These are phyloP conservation scores for Trichoderma koningii DNA, from an alignment of 2,329 filamentous ascomycete genomes.

Conservation along the genomic window DNA sequence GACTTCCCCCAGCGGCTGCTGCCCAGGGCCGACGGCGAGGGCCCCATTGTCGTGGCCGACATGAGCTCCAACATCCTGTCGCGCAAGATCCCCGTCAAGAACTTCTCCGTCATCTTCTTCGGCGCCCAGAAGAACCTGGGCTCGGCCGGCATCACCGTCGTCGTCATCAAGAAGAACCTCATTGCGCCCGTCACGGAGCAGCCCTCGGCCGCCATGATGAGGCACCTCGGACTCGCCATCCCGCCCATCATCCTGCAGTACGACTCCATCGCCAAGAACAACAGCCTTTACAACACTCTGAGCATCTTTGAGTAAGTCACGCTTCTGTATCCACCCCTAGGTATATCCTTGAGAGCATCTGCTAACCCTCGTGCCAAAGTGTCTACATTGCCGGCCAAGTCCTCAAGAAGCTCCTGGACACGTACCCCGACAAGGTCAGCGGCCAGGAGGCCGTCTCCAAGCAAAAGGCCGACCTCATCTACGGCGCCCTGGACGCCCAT, in stretches of 20 bases:
- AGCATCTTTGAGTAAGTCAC: constrained; percentile 77
- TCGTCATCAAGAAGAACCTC: constrained; percentile 78
- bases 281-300: constrained; percentile 93
- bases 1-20: constrained; percentile 66
- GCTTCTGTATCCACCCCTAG: constrained; percentile 7
- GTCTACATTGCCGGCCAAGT: constrained; percentile 91
- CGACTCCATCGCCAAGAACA: constrained; percentile 84
- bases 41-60: constrained; percentile 81
- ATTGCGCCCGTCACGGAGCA: constrained; percentile 68
- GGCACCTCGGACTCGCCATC: constrained; percentile 73
- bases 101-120: constrained; percentile 85
- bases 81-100: constrained; percentile 71
- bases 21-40: constrained; percentile 59
- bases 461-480: constrained; percentile 76
- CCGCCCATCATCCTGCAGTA: constrained; percentile 81
- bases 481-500: constrained; percentile 72
- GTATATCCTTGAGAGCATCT: neutral
- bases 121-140: constrained; percentile 96
- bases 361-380: constrained; percentile 43
- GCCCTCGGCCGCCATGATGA: constrained; percentile 63
- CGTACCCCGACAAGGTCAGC: constrained; percentile 67
- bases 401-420: constrained; percentile 70
- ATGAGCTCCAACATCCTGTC: constrained; percentile 95
- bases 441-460: constrained; percentile 75
- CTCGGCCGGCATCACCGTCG: constrained; percentile 80